These are phyloP conservation scores for Jaminaea rosea DNA, from an alignment of 1,284 basidiomycete species.

Conservation along the genomic window DNA sequence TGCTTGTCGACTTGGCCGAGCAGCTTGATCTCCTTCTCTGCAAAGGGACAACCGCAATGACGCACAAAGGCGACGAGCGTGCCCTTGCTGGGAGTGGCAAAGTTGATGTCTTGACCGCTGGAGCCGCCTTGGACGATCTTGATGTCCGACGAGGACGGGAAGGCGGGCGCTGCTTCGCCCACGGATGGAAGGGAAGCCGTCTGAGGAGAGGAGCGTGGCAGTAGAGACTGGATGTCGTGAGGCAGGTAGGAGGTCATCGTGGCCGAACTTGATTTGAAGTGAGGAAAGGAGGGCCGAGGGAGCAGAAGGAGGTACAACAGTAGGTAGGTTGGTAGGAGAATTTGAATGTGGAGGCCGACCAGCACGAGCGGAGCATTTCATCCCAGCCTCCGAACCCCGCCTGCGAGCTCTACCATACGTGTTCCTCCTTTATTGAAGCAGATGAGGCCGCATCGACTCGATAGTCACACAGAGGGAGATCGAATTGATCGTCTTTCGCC, in stretches of 20 bases:
- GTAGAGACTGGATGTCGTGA: conserved; percentile 7
- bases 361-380: no score
- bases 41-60: conserved; percentile 19
- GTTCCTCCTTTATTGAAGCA: no score
- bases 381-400: no score
- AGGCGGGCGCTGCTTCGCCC: conserved; percentile 4
- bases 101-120: neutral
- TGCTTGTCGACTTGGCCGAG: conserved; percentile 8
- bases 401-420: no score
- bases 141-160: neutral
- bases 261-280: neutral
- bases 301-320: no score
- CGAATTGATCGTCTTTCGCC: no score
- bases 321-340: no score
- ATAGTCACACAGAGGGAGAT: no score
- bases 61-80: conserved; percentile 14
- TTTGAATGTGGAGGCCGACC: no score
- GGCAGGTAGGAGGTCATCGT: conserved; percentile 7
- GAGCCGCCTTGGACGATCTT: neutral
- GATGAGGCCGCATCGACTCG: no score
- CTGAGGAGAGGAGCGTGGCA: conserved; percentile 3
- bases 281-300: neutral
- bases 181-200: neutral
- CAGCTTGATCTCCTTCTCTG: conserved; percentile 10
- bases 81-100: neutral